Evolutionary conservation across 164 flowering plant genomes (phyloP).

Genomic region (Macadamia integrifolia): DNA sequence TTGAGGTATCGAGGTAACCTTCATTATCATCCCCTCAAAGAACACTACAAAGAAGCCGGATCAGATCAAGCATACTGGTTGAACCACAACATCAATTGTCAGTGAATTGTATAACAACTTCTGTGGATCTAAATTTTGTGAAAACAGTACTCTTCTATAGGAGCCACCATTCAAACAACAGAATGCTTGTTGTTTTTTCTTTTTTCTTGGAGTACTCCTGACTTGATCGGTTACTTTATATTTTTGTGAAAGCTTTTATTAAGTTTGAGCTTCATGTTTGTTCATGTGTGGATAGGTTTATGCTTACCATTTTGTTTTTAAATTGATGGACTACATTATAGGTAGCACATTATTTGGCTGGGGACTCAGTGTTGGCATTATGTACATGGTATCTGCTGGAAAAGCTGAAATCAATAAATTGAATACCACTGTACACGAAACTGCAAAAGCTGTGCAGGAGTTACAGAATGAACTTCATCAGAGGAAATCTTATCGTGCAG

Average conservation of each 20-base stretch:
- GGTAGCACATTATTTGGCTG: constrained; percentile 43
- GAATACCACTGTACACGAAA: constrained; percentile 47
- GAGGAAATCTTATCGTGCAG: constrained; percentile 34
- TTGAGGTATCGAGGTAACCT: too few species aligned
- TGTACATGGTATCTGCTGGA: constrained; percentile 74
- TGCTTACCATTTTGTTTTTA: not conserved
- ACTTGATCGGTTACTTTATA: not conserved
- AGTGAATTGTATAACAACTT: not conserved
- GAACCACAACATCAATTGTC: not conserved
- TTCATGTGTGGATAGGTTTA: not conserved
- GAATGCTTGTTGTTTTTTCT: not conserved
- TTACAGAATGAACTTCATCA: constrained; percentile 41
- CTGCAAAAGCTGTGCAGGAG: constrained; percentile 48
- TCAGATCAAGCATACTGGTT: too few species aligned
- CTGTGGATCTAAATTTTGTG: not conserved
- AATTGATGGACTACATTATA: constrained; percentile 15
- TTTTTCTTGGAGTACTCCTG: not conserved
- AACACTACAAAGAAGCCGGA: too few species aligned
- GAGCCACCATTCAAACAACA: not conserved
- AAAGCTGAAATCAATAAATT: constrained; percentile 58
- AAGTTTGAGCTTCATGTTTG: not conserved
- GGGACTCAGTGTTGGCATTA: constrained; percentile 65
- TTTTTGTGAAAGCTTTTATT: not conserved
- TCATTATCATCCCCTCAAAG: too few species aligned
- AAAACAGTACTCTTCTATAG: not conserved